A percentile compares a stretch with the other conserved stretches of the same genome.
Conservation (phyloP, 2,329 filamentous ascomycete genomes). For the Paecilomyces niveus region DNA sequence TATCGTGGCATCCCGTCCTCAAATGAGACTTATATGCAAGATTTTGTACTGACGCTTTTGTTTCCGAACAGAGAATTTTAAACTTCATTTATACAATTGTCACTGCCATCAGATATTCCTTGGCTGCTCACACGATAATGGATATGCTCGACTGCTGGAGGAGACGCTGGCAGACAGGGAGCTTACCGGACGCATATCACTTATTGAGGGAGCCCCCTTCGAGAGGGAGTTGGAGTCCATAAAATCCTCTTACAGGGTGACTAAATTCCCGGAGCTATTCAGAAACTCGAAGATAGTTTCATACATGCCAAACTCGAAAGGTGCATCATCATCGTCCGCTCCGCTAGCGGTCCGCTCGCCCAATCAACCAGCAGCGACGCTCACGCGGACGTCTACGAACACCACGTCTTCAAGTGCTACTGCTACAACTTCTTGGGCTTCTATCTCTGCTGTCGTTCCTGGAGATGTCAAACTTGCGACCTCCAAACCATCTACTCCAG, state of each 20-base stretch:
- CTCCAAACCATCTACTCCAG: constrained; percentile 22
- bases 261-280: constrained; percentile 48
- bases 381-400: constrained; percentile 33
- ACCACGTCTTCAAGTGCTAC: constrained; percentile 30
- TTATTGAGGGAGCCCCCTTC: constrained; percentile 52
- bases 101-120: constrained; percentile 56
- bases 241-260: constrained; percentile 41
- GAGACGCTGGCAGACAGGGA: constrained; percentile 40
- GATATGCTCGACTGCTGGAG: constrained; percentile 48
- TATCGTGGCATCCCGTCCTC: neutral
- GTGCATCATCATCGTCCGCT: constrained; percentile 13
- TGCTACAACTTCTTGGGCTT: constrained; percentile 25
- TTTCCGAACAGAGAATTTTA: constrained; percentile 43
- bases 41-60: constrained; percentile 17
- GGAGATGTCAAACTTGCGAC: constrained; percentile 32
- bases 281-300: constrained; percentile 44
- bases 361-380: constrained; percentile 20
- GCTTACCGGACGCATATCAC: constrained; percentile 43
- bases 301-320: constrained; percentile 27
- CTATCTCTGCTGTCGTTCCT: constrained; percentile 27
- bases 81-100: constrained; percentile 48
- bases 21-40: constrained; percentile 6
- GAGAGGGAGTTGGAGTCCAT: constrained; percentile 45
- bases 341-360: constrained; percentile 27
- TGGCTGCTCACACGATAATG: constrained; percentile 51